Evolutionary conservation across 129 eudicot species (phyloP).

Genomic region (Rutidosis leptorrhynchoides): DNA sequence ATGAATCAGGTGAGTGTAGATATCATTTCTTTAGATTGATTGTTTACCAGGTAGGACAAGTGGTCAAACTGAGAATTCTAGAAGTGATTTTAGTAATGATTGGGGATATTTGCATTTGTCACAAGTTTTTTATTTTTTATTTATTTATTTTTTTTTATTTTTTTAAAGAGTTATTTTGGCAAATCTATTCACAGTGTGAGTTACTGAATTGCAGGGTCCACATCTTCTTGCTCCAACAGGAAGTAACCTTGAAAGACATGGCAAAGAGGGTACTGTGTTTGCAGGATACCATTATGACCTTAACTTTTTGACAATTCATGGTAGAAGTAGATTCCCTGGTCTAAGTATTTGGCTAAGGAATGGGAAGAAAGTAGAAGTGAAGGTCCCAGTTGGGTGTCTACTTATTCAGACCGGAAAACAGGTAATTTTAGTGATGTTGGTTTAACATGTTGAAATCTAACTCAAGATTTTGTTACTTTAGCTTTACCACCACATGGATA

Average conservation of each 20-base stretch:
- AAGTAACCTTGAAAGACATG: slow-evolving; percentile 79
- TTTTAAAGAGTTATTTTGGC: background rate
- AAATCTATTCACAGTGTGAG: background rate
- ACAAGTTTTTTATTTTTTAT: too few relatives aligned
- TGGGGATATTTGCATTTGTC: background rate
- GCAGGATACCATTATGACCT: slow-evolving; percentile 99
- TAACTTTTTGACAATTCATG: slow-evolving; percentile 91
- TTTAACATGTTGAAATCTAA: background rate
- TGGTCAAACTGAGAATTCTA: background rate
- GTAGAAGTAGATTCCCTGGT: slow-evolving; percentile 93
- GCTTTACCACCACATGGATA: background rate
- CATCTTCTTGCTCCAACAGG: slow-evolving; percentile 99
- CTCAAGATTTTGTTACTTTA: background rate
- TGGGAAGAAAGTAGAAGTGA: slow-evolving; percentile 83
- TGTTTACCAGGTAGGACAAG: background rate
- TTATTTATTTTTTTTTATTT: too few relatives aligned
- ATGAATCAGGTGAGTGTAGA: slow-evolving; percentile 65
- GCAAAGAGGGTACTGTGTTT: slow-evolving; percentile 83
- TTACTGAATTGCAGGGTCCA: slow-evolving; percentile 63
- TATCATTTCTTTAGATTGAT: background rate
- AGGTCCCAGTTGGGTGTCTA: slow-evolving; percentile 64
- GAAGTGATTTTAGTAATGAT: background rate
- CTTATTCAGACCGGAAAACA: slow-evolving; percentile 97
- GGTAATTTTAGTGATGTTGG: slow-evolving; percentile 32
- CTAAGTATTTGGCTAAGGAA: slow-evolving; percentile 81